Base-by-base conservation (phyloP, 495 filamentous ascomycete species). In the Aspergillus coremiiformis region DNA sequence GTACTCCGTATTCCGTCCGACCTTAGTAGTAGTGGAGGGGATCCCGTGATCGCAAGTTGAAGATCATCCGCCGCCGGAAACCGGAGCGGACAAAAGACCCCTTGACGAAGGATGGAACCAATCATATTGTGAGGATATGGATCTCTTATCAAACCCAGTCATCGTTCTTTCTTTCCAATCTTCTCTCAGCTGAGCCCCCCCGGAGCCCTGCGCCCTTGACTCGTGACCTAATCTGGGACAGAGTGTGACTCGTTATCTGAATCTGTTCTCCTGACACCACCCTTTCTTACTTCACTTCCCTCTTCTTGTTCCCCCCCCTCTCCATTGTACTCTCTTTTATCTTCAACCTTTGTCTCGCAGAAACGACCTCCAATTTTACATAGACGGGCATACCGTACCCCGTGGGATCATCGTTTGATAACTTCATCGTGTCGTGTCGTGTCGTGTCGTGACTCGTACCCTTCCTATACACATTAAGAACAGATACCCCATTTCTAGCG, bases 201-300 rank as follows among this genome's bases (percentile, higher is more conserved):
- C n/a, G n/a, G n/a, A n/a, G n/a, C n/a, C n/a, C n/a, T n/a, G n/a
- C n/a, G n/a, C n/a, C 35, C 35, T 20, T 5, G 35, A 47, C 44
- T 32, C 44, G 44, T 47, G 44, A 47, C 27, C 44, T 4, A 21
- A 21, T 21, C 15, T 14, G 12, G 35, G 35, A 45, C 20, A 22
- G 42, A 14, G 44, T 47, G 44, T 47, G 44, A 33, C 44, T 47
- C 44, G 26, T 47, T 47, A 26, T 46, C 44, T 46, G 11, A 32
- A 8, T 32, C 29, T 2, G 5, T 2, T 12, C 29, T 42, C 39
- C 39, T 42, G 8, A 21, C 17, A 23, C 41, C 20, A 17, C 17
- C 19, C 5, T 10, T 12, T 26, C 17, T n/a, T 26, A 24, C 42
- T 26, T 26, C 11, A n/a, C 22, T 30, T 30, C n/a, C 12, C 44